Base-by-base conservation (phyloP, 441 rosid genomes). In the Gossypium schwendimanii region DNA sequence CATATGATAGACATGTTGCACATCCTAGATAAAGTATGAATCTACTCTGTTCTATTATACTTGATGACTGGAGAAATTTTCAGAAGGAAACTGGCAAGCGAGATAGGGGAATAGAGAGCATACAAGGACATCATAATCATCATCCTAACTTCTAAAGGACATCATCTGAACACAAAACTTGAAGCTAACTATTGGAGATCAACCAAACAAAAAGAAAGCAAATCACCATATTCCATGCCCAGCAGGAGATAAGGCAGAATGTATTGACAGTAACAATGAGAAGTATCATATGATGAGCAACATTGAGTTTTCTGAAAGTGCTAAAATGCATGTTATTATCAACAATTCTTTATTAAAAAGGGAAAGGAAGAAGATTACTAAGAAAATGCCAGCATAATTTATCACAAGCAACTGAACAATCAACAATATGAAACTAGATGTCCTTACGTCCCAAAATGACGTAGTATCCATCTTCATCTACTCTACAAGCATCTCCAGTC, bases 401-500 rank as follows among this genome's bases (percentile, higher is more conserved):
- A 36, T 7, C 41, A 36, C 41, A 36, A 36, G 10, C 41, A 64
- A 64, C 23, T 64, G 33, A 64, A n/a, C 58, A 54, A 47, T 47
- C n/a, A 66, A 8, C 1, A 45, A 21, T n/a, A 24, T 7, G 18
- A 76, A 70, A 55, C 21, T 45, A 70, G 65, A 80, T 77, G 41
- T 79, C 20, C 96, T 87, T 84, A 93, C 98, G 95, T 81, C 98
- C 97, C 88, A 95, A 82, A 79, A 95, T 95, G 76, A 95, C 62
- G 78, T 79, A 87, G 76, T 91, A 86, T 69, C 97, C 98, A 73
- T 95, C 96, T 77, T 91, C 92, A 76, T 95, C 90, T 65, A 89
- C 73, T 87, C 84, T 85, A 20, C 90, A 95, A 70, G 96, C 91
- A 86, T 95, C 98, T 63, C 99, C 99, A 10, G 99, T 93, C 85